Evolutionary conservation across 202 grass and related monocot genomes (phyloP).

Genomic region (Saccharum hybrid): DNA sequence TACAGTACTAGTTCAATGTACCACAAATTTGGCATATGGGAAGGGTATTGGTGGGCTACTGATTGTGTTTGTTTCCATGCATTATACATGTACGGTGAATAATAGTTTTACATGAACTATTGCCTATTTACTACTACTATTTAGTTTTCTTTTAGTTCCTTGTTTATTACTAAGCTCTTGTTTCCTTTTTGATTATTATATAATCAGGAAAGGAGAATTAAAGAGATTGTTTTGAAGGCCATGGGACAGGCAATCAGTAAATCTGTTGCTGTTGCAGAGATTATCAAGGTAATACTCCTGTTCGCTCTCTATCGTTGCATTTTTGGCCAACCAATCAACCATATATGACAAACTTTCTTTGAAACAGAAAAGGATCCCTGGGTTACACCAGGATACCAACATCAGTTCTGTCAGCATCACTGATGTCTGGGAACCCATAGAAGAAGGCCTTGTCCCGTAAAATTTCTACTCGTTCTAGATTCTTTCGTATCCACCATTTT

Average conservation of each 20-base stretch:
- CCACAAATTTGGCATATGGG: constrained; percentile 5
- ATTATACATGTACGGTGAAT: neutral
- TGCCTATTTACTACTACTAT: neutral
- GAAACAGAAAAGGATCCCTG: constrained; percentile 77
- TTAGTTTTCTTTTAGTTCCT: neutral
- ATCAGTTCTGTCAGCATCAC: constrained; percentile 94
- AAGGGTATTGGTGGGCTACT: neutral
- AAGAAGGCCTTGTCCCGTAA: constrained; percentile 91
- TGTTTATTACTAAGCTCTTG: constrained; percentile 10
- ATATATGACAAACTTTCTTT: constrained; percentile 44
- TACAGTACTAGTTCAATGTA: neutral
- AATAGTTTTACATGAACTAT: neutral
- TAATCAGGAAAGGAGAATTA: constrained; percentile 69
- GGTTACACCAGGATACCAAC: constrained; percentile 69
- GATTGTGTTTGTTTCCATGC: neutral
- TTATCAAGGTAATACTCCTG: constrained; percentile 67
- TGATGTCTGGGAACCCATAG: constrained; percentile 88
- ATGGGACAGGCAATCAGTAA: constrained; percentile 96
- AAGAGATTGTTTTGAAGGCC: constrained; percentile 87
- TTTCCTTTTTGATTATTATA: neutral
- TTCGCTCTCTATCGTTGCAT: neutral
- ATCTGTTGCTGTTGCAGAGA: constrained; percentile 80
- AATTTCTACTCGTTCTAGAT: constrained; percentile 38
- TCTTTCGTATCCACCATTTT: neutral
- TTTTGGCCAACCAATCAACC: constrained; percentile 9